Conservation (phyloP, 176 grass and related monocot species). For the Elaeis guineensis region DNA sequence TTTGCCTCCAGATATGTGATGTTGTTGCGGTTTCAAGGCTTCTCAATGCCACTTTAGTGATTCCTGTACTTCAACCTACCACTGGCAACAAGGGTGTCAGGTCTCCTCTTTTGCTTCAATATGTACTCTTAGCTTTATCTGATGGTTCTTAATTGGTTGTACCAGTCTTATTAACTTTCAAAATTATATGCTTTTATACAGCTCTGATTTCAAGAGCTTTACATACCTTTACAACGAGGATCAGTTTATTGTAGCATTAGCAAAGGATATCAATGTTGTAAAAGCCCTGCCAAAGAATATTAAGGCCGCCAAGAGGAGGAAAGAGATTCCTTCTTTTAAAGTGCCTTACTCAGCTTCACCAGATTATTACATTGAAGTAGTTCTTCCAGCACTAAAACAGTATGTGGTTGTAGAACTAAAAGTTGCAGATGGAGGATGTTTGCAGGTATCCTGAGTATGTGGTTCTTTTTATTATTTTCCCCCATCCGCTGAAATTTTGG, state of each 20-base stretch:
- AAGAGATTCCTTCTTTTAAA: slow-evolving; percentile 3
- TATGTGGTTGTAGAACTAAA: no score
- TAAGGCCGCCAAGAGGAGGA: slow-evolving; percentile 2
- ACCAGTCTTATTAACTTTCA: no score
- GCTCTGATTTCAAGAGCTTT: slow-evolving; percentile 5
- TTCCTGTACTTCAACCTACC: not conserved
- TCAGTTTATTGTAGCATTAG: slow-evolving; percentile 2
- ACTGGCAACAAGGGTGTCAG: slow-evolving; percentile 3
- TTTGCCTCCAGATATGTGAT: slow-evolving; percentile 1
- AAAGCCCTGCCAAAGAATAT: not conserved
- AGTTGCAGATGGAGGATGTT: no score
- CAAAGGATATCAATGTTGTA: not conserved
- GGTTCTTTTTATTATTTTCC: no score
- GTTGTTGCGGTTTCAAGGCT: slow-evolving; percentile 2
- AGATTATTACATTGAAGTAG: not conserved
- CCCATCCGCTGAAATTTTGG: no score
- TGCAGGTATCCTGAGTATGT: no score
- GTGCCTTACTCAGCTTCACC: not conserved
- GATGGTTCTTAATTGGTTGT: no score
- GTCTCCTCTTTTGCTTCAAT: not conserved
- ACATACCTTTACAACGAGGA: slow-evolving; percentile 1
- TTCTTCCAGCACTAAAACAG: not conserved
- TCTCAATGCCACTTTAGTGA: slow-evolving; percentile 4
- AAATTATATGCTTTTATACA: not conserved
- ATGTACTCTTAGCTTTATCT: not conserved